A percentile compares a stretch with the other conserved stretches of the same genome.
Evolutionary conservation across 139 green algal species (phyloP).

Genomic region (Mesotaenium endlicherianum): DNA sequence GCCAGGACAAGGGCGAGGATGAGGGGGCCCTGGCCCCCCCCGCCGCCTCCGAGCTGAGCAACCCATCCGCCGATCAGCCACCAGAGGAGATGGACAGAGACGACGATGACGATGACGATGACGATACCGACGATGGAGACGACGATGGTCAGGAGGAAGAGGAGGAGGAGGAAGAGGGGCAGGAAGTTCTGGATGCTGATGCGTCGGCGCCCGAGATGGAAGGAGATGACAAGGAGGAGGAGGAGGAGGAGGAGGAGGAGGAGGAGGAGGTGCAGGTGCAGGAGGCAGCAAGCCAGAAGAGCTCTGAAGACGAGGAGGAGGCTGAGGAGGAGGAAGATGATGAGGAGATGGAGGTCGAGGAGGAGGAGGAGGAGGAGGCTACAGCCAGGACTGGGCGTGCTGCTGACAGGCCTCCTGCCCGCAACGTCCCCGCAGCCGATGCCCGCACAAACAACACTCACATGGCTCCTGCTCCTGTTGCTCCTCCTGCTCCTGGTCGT

Average conservation of each 20-base stretch:
- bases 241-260: background rate
- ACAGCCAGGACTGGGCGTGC: too few relatives aligned
- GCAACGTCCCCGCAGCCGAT: too few relatives aligned
- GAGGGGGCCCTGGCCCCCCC: too few relatives aligned
- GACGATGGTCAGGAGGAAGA: background rate
- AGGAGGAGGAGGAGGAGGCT: background rate
- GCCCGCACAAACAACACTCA: too few relatives aligned
- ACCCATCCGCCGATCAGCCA: too few relatives aligned
- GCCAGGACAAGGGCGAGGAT: too few relatives aligned
- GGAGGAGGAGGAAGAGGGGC: background rate
- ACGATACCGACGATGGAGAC: background rate
- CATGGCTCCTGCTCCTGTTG: too few relatives aligned
- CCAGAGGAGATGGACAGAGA: background rate
- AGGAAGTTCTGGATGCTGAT: background rate
- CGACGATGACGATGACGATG: background rate
- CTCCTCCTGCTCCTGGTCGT: too few relatives aligned
- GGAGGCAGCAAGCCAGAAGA: background rate
- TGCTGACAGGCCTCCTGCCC: too few relatives aligned
- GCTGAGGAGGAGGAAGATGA: background rate
- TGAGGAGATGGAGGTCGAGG: slow-evolving; percentile 2
- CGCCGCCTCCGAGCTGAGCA: too few relatives aligned
- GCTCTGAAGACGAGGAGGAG: background rate
- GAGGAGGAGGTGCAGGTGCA: background rate
- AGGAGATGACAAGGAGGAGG: background rate
- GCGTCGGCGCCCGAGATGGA: slow-evolving; percentile 2